These are phyloP conservation scores for Pythium insidiosum DNA, from an alignment of 352 stramenopile species.

Conservation along the genomic window DNA sequence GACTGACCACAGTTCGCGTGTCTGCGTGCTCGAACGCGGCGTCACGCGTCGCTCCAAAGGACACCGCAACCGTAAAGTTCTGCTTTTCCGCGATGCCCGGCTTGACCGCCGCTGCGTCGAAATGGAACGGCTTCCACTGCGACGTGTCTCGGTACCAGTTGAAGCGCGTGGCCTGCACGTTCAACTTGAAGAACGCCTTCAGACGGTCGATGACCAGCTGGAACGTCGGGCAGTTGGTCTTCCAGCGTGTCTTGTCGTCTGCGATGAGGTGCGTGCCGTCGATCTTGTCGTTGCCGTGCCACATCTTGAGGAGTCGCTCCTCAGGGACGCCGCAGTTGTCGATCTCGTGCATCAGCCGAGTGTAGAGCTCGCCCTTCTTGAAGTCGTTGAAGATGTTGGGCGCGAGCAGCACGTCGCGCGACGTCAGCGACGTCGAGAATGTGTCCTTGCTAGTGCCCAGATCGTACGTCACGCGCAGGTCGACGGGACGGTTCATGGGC, in stretches of 20 bases:
- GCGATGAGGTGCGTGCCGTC: constrained; percentile 91
- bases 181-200: constrained; percentile 84
- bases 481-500: constrained; percentile 56
- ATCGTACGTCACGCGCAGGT: constrained; percentile 67
- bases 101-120: constrained; percentile 92
- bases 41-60: constrained; percentile 88
- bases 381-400: constrained; percentile 75
- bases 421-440: constrained; percentile 50
- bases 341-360: constrained; percentile 53
- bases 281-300: constrained; percentile 84
- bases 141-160: constrained; percentile 94
- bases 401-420: constrained; percentile 55
- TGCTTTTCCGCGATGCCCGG: constrained; percentile 86
- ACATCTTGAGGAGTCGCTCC: constrained; percentile 71
- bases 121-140: constrained; percentile 93
- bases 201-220: constrained; percentile 74
- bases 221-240: constrained; percentile 68
- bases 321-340: constrained; percentile 55
- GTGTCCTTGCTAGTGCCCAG: constrained; percentile 38
- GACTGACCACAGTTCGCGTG: constrained; percentile 82
- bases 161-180: constrained; percentile 87
- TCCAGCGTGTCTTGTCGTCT: constrained; percentile 84
- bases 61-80: constrained; percentile 94
- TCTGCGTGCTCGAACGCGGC: constrained; percentile 86
- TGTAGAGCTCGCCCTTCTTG: constrained; percentile 63